Evolutionary conservation across 805 yeast genomes (phyloP).

Genomic region (Sugiyamaella boreocaroliniensis): DNA sequence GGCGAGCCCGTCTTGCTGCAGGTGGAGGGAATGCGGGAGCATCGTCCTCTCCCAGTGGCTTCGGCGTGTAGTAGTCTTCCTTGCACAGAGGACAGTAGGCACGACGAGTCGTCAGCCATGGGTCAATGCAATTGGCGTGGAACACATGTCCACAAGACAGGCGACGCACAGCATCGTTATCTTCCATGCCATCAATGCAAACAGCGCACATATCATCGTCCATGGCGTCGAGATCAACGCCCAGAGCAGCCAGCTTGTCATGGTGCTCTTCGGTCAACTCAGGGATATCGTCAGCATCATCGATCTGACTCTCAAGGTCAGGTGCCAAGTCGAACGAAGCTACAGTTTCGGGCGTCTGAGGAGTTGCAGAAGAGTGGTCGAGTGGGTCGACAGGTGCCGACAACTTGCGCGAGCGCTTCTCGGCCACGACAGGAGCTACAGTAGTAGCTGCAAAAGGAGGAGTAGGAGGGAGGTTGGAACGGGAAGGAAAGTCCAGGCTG

Average conservation of each 20-base stretch:
- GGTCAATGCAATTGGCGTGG: conserved; percentile 72
- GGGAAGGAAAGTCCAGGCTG: background rate
- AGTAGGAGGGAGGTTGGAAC: background rate
- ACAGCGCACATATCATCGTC: conserved; percentile 62
- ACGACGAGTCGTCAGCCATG: conserved; percentile 68
- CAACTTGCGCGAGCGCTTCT: background rate
- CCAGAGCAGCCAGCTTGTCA: background rate
- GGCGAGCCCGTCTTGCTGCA: background rate
- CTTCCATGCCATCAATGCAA: conserved; percentile 61
- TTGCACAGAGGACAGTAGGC: conserved; percentile 85
- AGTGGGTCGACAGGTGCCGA: background rate
- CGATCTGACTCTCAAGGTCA: background rate
- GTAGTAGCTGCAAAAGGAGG: background rate
- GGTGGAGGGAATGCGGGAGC: background rate
- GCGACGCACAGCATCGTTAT: conserved; percentile 61
- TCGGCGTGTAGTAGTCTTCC: conserved; percentile 46
- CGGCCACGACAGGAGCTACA: background rate
- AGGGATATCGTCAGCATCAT: background rate
- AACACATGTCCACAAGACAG: conserved; percentile 77
- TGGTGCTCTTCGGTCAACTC: background rate
- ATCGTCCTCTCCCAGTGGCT: conserved; percentile 6
- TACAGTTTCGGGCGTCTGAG: conserved; percentile 29
- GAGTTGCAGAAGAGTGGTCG: conserved; percentile 12
- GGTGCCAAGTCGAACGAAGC: conserved; percentile 14
- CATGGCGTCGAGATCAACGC: conserved; percentile 20